Evolutionary conservation across 2,329 filamentous ascomycete genomes (phyloP).

Genomic region (Alternaria tenuissima): DNA sequence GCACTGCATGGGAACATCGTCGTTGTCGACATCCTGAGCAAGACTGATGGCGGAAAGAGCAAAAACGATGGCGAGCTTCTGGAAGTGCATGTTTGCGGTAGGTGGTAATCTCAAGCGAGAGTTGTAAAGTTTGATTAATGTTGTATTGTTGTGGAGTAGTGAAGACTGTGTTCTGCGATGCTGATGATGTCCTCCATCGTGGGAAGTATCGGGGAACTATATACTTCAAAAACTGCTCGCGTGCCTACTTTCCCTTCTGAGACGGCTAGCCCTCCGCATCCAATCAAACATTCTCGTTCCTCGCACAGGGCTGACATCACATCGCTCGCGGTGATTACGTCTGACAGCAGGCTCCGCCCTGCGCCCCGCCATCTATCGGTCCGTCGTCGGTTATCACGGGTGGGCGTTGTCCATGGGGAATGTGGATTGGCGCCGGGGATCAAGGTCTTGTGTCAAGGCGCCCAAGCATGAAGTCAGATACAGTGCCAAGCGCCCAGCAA

Average conservation of each 20-base stretch:
- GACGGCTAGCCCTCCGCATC: background rate
- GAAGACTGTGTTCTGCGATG: background rate
- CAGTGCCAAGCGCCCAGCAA: background rate
- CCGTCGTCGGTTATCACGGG: slow-evolving; percentile 3
- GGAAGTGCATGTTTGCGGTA: slow-evolving; percentile 6
- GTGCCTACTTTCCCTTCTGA: slow-evolving; percentile 9
- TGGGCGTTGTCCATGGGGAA: slow-evolving; percentile 1
- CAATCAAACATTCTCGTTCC: background rate
- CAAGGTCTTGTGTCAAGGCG: background rate
- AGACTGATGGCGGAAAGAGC: slow-evolving; percentile 6
- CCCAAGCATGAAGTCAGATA: background rate
- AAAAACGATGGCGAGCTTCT: slow-evolving; percentile 10
- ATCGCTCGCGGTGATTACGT: slow-evolving; percentile 7
- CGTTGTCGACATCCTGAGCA: slow-evolving; percentile 6
- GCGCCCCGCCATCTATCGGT: slow-evolving; percentile 5
- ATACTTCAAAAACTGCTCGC: slow-evolving; percentile 1
- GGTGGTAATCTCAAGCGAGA: background rate
- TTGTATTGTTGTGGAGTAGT: background rate
- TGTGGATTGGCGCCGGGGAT: background rate
- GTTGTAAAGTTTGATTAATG: background rate
- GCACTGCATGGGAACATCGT: slow-evolving; percentile 6
- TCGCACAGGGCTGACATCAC: background rate
- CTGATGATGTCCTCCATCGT: background rate
- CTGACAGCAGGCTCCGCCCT: background rate
- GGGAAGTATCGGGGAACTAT: background rate